phyloP scores from a whole-genome alignment of 2,329 filamentous ascomycete species.

The Talaromyces sp. region DNA sequence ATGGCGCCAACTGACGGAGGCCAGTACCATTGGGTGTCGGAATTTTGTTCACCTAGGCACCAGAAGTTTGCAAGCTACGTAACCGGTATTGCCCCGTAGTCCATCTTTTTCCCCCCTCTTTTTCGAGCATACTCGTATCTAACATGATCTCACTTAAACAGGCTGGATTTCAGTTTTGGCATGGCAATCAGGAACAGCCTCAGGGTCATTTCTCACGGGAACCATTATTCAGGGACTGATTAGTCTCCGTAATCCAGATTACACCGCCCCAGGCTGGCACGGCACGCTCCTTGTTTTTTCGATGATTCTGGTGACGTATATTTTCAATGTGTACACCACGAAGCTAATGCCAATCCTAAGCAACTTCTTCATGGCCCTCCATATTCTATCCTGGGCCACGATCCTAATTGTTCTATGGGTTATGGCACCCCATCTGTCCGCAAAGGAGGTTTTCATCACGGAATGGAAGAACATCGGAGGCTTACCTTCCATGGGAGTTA shows the following conservation, averaged over 20 bases:
- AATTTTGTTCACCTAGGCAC: slow-evolving; percentile 43
- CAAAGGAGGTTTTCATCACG: slow-evolving; percentile 26
- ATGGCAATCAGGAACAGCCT: slow-evolving; percentile 47
- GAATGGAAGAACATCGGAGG: slow-evolving; percentile 33
- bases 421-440: slow-evolving; percentile 24
- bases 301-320: slow-evolving; percentile 37
- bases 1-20: slow-evolving; percentile 51
- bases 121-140: neutral
- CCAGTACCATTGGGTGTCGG: slow-evolving; percentile 55
- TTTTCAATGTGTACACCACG: slow-evolving; percentile 35
- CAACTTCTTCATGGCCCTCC: slow-evolving; percentile 31
- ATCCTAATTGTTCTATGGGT: slow-evolving; percentile 26
- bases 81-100: slow-evolving; percentile 27
- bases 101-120: neutral
- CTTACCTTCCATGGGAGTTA: slow-evolving; percentile 30
- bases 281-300: slow-evolving; percentile 45
- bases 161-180: slow-evolving; percentile 47
- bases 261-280: slow-evolving; percentile 41
- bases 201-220: slow-evolving; percentile 43
- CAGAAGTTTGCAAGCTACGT: slow-evolving; percentile 52
- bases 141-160: slow-evolving; percentile 4
- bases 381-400: slow-evolving; percentile 32
- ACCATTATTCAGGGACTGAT: slow-evolving; percentile 44
- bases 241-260: slow-evolving; percentile 36
- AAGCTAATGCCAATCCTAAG: slow-evolving; percentile 29